Percentiles rank a stretch among this genome's conserved stretches.
Conservation (phyloP, 768 basidiomycete genomes). For the Amylocystis lapponica region DNA sequence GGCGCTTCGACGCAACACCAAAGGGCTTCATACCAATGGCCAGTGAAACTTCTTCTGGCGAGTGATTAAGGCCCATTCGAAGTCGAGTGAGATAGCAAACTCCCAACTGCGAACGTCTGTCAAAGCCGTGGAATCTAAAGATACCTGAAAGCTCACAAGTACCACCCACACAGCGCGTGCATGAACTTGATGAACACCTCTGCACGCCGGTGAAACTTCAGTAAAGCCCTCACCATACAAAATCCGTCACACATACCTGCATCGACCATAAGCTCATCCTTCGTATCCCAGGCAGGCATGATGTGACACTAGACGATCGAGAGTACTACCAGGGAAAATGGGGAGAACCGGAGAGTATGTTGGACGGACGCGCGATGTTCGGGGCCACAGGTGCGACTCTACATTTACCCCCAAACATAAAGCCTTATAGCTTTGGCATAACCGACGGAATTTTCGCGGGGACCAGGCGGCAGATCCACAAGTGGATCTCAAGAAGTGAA, state of each 20-base stretch:
- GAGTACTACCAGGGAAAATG: too few relatives aligned
- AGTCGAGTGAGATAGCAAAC: slow-evolving; percentile 34
- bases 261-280: slow-evolving; percentile 29
- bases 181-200: slow-evolving; percentile 37
- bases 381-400: too few relatives aligned
- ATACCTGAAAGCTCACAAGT: slow-evolving; percentile 30
- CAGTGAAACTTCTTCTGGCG: slow-evolving; percentile 40
- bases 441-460: too few relatives aligned
- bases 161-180: slow-evolving; percentile 37
- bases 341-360: too few relatives aligned
- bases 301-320: too few relatives aligned
- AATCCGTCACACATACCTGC: slow-evolving; percentile 24
- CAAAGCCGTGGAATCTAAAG: not conserved
- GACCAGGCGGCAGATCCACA: too few relatives aligned
- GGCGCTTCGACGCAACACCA: too few relatives aligned
- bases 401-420: too few relatives aligned
- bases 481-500: too few relatives aligned
- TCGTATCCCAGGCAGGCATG: slow-evolving; percentile 38
- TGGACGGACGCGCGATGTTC: too few relatives aligned
- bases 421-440: too few relatives aligned
- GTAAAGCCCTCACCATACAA: not conserved
- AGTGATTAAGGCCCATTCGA: slow-evolving; percentile 36
- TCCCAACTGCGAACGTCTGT: slow-evolving; percentile 35
- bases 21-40: slow-evolving; percentile 42
- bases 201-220: slow-evolving; percentile 11